These are phyloP conservation scores for Talaromyces sp. DNA, from an alignment of 2,329 filamentous ascomycete species.

Conservation along the genomic window DNA sequence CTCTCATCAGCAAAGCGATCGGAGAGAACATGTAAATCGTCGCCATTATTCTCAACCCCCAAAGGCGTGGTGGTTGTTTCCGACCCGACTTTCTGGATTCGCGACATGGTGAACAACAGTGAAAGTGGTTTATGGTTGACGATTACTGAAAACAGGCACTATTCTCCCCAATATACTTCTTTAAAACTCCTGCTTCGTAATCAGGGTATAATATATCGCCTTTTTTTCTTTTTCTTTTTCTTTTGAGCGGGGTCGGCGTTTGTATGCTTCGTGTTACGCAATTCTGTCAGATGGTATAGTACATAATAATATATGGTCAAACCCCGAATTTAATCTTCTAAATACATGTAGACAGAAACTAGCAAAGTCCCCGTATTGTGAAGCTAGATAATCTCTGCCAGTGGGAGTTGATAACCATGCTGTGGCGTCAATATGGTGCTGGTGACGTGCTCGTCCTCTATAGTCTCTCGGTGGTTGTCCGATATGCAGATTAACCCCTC, in stretches of 20 bases:
- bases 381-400: neutral
- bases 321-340: no score
- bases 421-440: constrained; percentile 8
- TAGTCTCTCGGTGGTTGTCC: neutral
- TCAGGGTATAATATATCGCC: constrained; percentile 2
- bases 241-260: neutral
- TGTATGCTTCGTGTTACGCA: no score
- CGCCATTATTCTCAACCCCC: constrained; percentile 1
- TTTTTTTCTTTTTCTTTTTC: neutral
- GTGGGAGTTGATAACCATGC: neutral
- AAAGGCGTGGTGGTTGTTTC: neutral
- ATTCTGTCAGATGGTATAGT: no score
- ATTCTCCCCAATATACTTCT: no score
- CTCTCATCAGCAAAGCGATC: constrained; percentile 40
- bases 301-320: no score
- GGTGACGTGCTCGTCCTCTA: constrained; percentile 14
- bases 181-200: neutral
- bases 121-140: no score
- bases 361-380: neutral
- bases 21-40: constrained; percentile 26
- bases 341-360: neutral
- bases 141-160: no score
- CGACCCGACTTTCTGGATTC: neutral
- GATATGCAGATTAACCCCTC: neutral
- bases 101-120: no score